These are phyloP conservation scores for Gaillardinia entomophila DNA, from an alignment of 805 yeast genomes.

Conservation along the genomic window DNA sequence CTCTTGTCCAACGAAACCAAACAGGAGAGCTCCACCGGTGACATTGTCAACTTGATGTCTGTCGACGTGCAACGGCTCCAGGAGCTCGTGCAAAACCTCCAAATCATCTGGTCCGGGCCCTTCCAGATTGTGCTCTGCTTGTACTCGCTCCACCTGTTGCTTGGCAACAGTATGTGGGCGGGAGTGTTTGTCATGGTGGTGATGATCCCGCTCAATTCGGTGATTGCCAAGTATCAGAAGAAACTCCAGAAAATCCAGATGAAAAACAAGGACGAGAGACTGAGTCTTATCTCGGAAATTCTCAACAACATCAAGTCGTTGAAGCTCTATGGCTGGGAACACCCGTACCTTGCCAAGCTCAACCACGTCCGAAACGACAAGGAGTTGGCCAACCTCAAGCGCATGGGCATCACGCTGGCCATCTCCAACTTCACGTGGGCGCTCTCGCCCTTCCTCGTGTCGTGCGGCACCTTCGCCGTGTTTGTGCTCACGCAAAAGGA, in stretches of 20 bases:
- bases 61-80: slow-evolving; percentile 89
- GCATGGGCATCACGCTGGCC: slow-evolving; percentile 69
- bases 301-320: slow-evolving; percentile 87
- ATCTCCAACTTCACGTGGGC: slow-evolving; percentile 71
- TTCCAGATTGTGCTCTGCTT: slow-evolving; percentile 79
- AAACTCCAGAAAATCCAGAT: slow-evolving; percentile 77
- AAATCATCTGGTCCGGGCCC: slow-evolving; percentile 89
- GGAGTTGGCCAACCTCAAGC: slow-evolving; percentile 71
- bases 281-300: slow-evolving; percentile 82
- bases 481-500: slow-evolving; percentile 55
- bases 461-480: slow-evolving; percentile 82
- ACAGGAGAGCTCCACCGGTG: slow-evolving; percentile 76
- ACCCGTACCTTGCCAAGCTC: slow-evolving; percentile 69
- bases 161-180: slow-evolving; percentile 94
- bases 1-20: slow-evolving; percentile 67
- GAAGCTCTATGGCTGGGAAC: slow-evolving; percentile 95
- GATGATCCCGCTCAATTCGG: slow-evolving; percentile 75
- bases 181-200: slow-evolving; percentile 77
- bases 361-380: slow-evolving; percentile 81
- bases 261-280: slow-evolving; percentile 87
- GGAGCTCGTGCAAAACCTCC: slow-evolving; percentile 72
- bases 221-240: slow-evolving; percentile 63
- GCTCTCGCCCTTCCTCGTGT: slow-evolving; percentile 83
- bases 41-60: slow-evolving; percentile 89
- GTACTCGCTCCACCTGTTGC: slow-evolving; percentile 58